Evolutionary conservation across 1,284 basidiomycete species (phyloP).

Genomic region (Sporisorium exsertum): DNA sequence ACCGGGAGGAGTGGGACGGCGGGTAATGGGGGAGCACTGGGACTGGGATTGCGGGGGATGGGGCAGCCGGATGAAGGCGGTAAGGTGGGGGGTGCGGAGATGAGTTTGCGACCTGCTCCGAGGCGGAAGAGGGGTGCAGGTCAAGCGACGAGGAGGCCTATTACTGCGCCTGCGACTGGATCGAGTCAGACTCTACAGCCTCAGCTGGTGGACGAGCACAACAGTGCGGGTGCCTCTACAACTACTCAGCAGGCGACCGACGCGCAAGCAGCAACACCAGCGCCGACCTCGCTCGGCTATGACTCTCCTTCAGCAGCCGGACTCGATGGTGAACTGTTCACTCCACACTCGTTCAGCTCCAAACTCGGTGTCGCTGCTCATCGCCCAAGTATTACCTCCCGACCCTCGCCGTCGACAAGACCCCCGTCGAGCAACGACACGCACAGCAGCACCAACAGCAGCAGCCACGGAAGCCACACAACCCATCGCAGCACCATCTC

Average conservation of each 20-base stretch:
- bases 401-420: too few relatives aligned
- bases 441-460: conserved; percentile 2
- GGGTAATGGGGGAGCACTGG: not conserved
- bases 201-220: too few relatives aligned
- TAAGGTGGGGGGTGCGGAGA: not conserved
- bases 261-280: too few relatives aligned
- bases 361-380: not conserved
- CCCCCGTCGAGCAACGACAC: not conserved
- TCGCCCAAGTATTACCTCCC: too few relatives aligned
- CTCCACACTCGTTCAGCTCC: conserved; percentile 30
- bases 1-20: not conserved
- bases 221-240: too few relatives aligned
- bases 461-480: not conserved
- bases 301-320: not conserved
- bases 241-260: too few relatives aligned
- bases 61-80: not conserved
- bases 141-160: conserved; percentile 4
- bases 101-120: conserved; percentile 13
- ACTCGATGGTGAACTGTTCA: conserved; percentile 12
- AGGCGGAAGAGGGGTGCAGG: conserved; percentile 5
- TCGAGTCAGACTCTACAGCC: too few relatives aligned
- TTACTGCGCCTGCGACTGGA: conserved; percentile 24
- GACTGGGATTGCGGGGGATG: not conserved
- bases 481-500: not conserved
- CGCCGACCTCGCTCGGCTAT: not conserved